Conservation (phyloP, 225 moss, liverwort and hornwort species). For the Polytrichum commune region DNA sequence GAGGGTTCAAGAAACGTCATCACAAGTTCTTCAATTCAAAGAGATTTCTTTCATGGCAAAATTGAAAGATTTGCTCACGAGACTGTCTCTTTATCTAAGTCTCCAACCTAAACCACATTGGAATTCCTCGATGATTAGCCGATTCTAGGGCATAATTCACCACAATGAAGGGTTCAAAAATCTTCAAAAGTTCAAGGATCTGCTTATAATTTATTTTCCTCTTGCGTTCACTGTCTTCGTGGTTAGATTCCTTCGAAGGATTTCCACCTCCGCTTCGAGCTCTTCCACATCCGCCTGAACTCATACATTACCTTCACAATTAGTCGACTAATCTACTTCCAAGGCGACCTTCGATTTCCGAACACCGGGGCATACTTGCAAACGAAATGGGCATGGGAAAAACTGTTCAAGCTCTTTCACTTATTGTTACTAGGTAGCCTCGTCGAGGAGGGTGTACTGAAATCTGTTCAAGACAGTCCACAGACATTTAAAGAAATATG, state of each 20-base stretch:
- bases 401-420: slow-evolving; percentile 65
- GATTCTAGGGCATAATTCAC: not conserved
- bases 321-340: no score
- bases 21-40: not conserved
- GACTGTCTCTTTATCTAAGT: no score
- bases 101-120: not conserved
- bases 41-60: not conserved
- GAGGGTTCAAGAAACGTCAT: not conserved
- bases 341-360: no score
- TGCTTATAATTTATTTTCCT: no score
- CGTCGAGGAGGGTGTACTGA: not conserved
- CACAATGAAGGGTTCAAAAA: not conserved
- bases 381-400: slow-evolving; percentile 81
- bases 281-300: not conserved
- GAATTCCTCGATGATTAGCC: no score
- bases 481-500: not conserved
- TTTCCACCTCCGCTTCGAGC: slow-evolving; percentile 9
- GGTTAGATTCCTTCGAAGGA: not conserved
- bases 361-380: no score
- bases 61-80: no score
- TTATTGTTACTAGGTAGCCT: slow-evolving; percentile 48
- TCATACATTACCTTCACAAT: no score
- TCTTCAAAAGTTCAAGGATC: no score
- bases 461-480: not conserved
- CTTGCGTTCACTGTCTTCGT: not conserved